phyloP scores from a whole-genome alignment of 2,329 filamentous ascomycete genomes.

The Hypoxylon sp. region DNA sequence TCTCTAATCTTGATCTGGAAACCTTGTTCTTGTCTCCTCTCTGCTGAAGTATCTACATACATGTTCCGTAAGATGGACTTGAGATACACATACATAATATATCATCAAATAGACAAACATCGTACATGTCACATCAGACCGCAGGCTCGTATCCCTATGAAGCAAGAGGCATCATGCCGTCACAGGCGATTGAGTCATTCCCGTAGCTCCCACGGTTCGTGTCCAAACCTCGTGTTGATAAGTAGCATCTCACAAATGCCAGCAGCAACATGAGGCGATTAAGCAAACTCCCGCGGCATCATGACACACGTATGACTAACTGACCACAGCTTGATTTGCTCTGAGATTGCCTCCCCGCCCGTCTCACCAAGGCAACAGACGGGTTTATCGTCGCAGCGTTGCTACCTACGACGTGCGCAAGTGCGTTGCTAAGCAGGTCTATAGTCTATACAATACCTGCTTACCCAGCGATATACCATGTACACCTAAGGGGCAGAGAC shows the following conservation, averaged over 20 bases:
- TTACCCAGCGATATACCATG: too few relatives aligned
- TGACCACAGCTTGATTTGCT: constrained; percentile 10
- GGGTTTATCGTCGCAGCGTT: not conserved
- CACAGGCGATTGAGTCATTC: not conserved
- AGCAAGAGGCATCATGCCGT: not conserved
- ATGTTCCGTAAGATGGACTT: too few relatives aligned
- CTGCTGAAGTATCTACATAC: too few relatives aligned
- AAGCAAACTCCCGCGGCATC: constrained; percentile 23
- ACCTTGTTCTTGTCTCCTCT: constrained; percentile 19
- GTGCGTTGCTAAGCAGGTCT: too few relatives aligned
- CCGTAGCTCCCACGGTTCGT: constrained; percentile 4
- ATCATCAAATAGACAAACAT: too few relatives aligned
- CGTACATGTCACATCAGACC: constrained; percentile 19
- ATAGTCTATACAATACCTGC: too few relatives aligned
- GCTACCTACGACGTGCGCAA: too few relatives aligned
- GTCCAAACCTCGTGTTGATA: constrained; percentile 24
- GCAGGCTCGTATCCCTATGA: constrained; percentile 8
- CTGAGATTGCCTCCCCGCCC: constrained; percentile 7
- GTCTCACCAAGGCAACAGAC: constrained; percentile 8
- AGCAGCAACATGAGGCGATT: constrained; percentile 14
- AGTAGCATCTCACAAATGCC: constrained; percentile 20
- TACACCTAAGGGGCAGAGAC: too few relatives aligned
- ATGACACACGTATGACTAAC: constrained; percentile 25
- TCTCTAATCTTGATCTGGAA: constrained; percentile 15
- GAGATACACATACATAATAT: too few relatives aligned